phyloP scores from a whole-genome alignment of 1,139 yeast species.

The Nakaseomyces sp. region DNA sequence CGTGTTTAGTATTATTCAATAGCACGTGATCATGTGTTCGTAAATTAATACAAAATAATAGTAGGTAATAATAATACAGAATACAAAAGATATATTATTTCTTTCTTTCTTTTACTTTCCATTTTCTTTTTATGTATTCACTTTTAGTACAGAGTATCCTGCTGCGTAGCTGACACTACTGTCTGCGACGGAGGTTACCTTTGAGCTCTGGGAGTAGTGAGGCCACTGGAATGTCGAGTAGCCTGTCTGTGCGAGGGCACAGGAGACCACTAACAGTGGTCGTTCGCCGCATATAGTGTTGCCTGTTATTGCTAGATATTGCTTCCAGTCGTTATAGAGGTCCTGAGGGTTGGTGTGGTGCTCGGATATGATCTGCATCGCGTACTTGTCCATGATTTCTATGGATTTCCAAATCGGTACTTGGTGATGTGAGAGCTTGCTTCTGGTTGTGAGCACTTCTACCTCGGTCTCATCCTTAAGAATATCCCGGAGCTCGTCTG shows the following conservation, averaged over 20 bases:
- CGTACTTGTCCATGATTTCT: slow-evolving; percentile 58
- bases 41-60: too few species aligned
- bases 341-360: slow-evolving; percentile 9
- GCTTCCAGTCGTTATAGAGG: slow-evolving; percentile 52
- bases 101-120: not conserved
- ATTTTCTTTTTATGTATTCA: too few species aligned
- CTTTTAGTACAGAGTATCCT: slow-evolving; percentile 41
- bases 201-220: slow-evolving; percentile 73
- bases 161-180: slow-evolving; percentile 89
- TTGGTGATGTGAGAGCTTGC: slow-evolving; percentile 19
- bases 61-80: too few species aligned
- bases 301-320: slow-evolving; percentile 58
- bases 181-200: slow-evolving; percentile 43
- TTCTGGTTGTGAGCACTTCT: slow-evolving; percentile 21
- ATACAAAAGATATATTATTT: too few species aligned
- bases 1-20: too few species aligned
- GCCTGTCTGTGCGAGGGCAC: slow-evolving; percentile 13
- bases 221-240: slow-evolving; percentile 52
- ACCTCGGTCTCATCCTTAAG: slow-evolving; percentile 23
- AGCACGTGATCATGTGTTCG: too few species aligned
- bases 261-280: slow-evolving; percentile 63
- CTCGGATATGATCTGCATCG: slow-evolving; percentile 52
- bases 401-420: slow-evolving; percentile 61
- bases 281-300: slow-evolving; percentile 93
- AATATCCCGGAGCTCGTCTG: slow-evolving; percentile 22